phyloP scores from a whole-genome alignment of 116 monocot genomes.

The Zostera marina region DNA sequence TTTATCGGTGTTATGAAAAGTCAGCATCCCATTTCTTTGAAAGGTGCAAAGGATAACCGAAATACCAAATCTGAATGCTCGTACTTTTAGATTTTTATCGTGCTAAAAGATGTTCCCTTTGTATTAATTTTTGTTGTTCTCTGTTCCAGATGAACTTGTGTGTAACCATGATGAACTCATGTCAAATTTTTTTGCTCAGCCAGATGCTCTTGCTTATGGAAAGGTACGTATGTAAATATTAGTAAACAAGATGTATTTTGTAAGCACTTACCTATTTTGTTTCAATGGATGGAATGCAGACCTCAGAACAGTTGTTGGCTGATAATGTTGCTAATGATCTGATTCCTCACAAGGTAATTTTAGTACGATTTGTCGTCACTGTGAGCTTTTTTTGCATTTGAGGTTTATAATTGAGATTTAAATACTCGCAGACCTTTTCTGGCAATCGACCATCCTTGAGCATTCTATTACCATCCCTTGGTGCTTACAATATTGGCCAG shows the following conservation, averaged over 20 bases:
- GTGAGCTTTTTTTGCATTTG: background rate
- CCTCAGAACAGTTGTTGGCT: constrained; percentile 42
- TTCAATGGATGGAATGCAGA: constrained; percentile 26
- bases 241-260: background rate
- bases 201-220: constrained; percentile 98
- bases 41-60: constrained; percentile 32
- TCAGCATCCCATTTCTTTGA: constrained; percentile 80
- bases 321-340: constrained; percentile 67
- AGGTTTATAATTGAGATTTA: background rate
- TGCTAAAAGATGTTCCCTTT: background rate
- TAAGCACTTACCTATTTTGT: too few relatives aligned
- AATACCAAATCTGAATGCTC: background rate
- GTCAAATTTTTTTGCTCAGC: constrained; percentile 99
- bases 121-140: background rate
- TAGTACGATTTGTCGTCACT: constrained; percentile 4
- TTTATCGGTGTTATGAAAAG: constrained; percentile 77
- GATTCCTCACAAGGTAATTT: constrained; percentile 83
- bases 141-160: constrained; percentile 58
- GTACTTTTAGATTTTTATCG: background rate
- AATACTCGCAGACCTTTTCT: constrained; percentile 60
- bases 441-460: constrained; percentile 91
- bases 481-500: constrained; percentile 89
- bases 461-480: constrained; percentile 63
- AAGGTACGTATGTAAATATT: constrained; percentile 31
- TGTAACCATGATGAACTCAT: constrained; percentile 97